Base-by-base conservation (phyloP, 768 basidiomycete genomes). In the Psilocybe cubensis region DNA sequence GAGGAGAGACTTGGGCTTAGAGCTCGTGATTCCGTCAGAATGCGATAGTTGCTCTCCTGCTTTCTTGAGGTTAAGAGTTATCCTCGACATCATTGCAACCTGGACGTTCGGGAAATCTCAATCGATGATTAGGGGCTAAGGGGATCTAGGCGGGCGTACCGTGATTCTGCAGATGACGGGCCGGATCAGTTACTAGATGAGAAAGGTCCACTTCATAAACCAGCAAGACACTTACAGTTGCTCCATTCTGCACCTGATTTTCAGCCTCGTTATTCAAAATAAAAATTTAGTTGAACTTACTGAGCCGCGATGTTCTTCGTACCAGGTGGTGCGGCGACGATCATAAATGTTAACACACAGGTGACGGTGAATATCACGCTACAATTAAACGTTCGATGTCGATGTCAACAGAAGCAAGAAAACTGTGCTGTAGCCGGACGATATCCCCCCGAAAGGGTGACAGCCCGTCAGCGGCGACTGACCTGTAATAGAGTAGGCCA, bases 21-120 rank as follows among this genome's bases (percentile, higher is more conserved):
- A 38, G 14, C 31, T 33, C 14, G n/a, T 11, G 10, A 61, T 31
- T 27, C 23, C 35, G 40, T 63, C 55, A 12, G 57, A 59, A 38
- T 33, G 31, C 14, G 62, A 62, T 35, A 68, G 49, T 40, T 58
- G 56, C 9, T 65, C 53, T 14, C 66, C 68, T 20, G 68, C 68
- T 67, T 80, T 82, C 68, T 73, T 82, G 9, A 88, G 74, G 66
- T 81, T 83, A 23, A 88, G 76, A 1, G 86, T 87, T 47, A 88
- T 87, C 7, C 87, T 79, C 3, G 85, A 87, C 79, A 87, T 86
- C 83, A 87, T 88, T 0, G 84, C 76, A 10, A 88, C 74, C 56
- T 74, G 64, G 20, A 65, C 38, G 29, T 64, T 68, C 43, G 11
- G 41, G 41, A 59, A 51, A 58, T 18, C 55, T 57, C 33, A 27